Evolutionary conservation across 2,329 filamentous ascomycete genomes (phyloP).

Genomic region (Sporothrix pseudoabietina): DNA sequence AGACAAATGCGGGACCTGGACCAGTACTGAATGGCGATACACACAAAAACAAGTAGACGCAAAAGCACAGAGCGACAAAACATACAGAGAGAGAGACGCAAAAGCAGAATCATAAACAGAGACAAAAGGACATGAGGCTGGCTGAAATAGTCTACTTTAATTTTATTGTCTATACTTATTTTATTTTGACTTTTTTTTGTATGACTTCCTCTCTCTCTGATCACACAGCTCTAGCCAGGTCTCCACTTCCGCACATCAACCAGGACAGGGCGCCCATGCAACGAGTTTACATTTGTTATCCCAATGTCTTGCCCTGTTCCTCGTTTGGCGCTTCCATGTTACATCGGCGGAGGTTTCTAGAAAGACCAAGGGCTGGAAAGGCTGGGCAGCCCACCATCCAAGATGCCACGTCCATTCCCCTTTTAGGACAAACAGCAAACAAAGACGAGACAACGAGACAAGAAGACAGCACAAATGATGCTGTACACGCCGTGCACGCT

Average conservation of each 20-base stretch:
- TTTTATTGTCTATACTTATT: neutral
- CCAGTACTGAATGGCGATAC: neutral
- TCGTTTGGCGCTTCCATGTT: slow-evolving; percentile 16
- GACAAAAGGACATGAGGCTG: neutral
- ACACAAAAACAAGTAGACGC: slow-evolving; percentile 2
- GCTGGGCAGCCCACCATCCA: neutral
- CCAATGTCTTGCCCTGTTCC: slow-evolving; percentile 5
- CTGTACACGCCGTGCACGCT: neutral
- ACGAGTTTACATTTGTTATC: neutral
- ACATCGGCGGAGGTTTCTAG: slow-evolving; percentile 25
- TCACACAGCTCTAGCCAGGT: neutral
- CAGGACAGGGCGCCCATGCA: neutral
- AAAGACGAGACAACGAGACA: neutral
- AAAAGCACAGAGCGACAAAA: neutral
- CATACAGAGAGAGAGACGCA: neutral
- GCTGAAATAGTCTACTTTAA: neutral
- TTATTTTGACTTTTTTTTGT: neutral
- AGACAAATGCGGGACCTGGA: neutral
- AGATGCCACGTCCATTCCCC: neutral
- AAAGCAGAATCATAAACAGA: neutral
- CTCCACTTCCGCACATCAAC: neutral
- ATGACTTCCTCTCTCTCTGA: neutral
- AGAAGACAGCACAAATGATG: neutral
- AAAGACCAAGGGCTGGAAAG: neutral
- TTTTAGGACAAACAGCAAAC: neutral